Evolutionary conservation across 2,329 filamentous ascomycete species (phyloP).

Genomic region (Lachnellula hyalina): DNA sequence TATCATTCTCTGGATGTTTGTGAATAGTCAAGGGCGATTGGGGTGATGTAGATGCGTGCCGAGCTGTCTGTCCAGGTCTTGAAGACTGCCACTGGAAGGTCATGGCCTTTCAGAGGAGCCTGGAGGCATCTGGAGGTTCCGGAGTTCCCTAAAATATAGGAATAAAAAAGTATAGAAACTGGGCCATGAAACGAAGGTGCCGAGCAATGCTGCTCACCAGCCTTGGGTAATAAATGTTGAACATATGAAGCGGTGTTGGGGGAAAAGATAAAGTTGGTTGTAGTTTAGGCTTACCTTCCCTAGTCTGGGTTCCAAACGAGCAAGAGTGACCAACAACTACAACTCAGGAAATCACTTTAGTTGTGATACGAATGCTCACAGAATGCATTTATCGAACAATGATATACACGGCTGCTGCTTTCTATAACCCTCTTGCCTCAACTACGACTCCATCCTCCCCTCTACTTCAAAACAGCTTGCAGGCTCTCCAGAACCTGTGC

Average conservation of each 20-base stretch:
- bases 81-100: conserved; percentile 16
- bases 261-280: not conserved
- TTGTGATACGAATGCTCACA: conserved; percentile 7
- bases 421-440: conserved; percentile 24
- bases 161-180: not conserved
- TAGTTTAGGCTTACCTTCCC: not conserved
- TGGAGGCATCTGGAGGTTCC: conserved; percentile 3
- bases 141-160: conserved; percentile 1
- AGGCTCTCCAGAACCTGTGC: conserved; percentile 74
- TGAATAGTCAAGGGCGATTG: conserved; percentile 3
- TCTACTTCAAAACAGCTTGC: conserved; percentile 74
- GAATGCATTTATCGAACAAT: conserved; percentile 27
- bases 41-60: conserved; percentile 4
- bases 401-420: conserved; percentile 30
- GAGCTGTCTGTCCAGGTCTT: conserved; percentile 2
- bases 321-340: conserved; percentile 6
- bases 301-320: not conserved
- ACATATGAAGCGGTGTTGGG: not conserved
- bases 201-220: not conserved
- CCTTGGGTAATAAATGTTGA: not conserved
- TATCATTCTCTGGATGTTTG: conserved; percentile 8
- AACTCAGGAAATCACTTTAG: not conserved
- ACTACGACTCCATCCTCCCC: conserved; percentile 2
- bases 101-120: conserved; percentile 15
- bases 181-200: conserved; percentile 1